Base-by-base conservation (phyloP, 129 eudicot genomes). In the Ambrosia artemisiifolia region DNA sequence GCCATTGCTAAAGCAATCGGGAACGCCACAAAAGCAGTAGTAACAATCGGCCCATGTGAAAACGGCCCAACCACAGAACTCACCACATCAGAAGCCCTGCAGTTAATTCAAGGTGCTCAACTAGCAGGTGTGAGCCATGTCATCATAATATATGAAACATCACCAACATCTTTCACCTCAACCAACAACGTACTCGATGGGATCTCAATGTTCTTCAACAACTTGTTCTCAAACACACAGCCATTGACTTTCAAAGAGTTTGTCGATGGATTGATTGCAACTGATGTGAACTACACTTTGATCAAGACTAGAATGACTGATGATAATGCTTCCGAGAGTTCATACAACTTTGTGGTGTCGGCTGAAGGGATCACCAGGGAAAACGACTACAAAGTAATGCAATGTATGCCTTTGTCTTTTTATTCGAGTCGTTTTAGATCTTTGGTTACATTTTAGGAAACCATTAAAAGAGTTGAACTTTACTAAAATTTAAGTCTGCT, bases 371-470 rank as follows among this genome's bases (percentile, higher is more conserved):
- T 81, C 43, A 82, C 72, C n/a, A 81, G 71, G 71, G 83, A 76
- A 64, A 80, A 85, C 90, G 98, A 87, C 97, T 94, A 82, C 92
- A 94, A 94, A 94, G 98, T 92, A 92, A 94, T 94, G 98, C 84
- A 90, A 93, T 93, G 96, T 89, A 89, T 87, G 91, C 91, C 65
- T 74, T 82, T 76, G 79, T 83, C 79, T 70, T 77, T 51, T 16
- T 69, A 72, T 65, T 64, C 18, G 33, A 69, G 70, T 72, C 55
- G 71, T 36, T 59, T 76, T 51, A 78, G 56, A 65, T 59, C 18
- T 7, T 53, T 65, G 20, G 40, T 54, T 53, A 65, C 34, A 24
- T 40, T 28, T 59, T 42, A 59, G 55, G 28, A 42, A 65, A 53
- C 55, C 2, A 18, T 19, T 32, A 2, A 28, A 42, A 75, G 48